Base-by-base conservation (phyloP, 768 basidiomycete genomes). In the Tylopilus balloui region DNA sequence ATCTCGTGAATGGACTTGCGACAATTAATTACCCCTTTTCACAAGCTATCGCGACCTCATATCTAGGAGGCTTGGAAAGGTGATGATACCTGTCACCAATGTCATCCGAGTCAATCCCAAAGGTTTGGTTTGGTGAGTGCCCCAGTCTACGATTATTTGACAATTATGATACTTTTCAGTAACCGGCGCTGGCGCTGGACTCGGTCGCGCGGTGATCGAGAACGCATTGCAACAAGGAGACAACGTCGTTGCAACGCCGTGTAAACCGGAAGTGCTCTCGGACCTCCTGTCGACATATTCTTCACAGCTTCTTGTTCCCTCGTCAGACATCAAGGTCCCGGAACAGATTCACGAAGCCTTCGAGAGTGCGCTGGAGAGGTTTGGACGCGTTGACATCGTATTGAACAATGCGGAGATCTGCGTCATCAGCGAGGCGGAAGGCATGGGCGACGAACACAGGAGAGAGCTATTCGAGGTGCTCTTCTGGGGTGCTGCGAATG, bases 341-440 rank as follows among this genome's bases (percentile, higher is more conserved):
- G 50, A 54, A 13, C 66, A 73, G 3, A 68, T 75, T 42, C 52
- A 31, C 9, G 54, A 55, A 6, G 72, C 67, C 0, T 78, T 78
- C 50, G 55, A 52, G 13, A 50, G 54, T 38, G 67, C 69, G 0
- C 51, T 68, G 34, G 57, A 63, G 24, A 55, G 53, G 13, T 78
- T 76, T 57, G 74, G 73, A 5, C 60, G 69, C 25, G 53, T 76
- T 14, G 77, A 78, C 44, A 59, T 77, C 42, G 75, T 77, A 6
- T 68, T 72, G 52, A 76, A 71, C 54, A 78, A 77, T 50, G 76
- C 76, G 52, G 63, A 52, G 34, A 54, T 53, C 35, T 60, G 51
- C 8, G 46, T 69, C 24, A 43, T 69, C 15, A 60, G 59, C 15
- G 73, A 75, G 52, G 60, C 68, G 21, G 76, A 78, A 57, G 67